Evolutionary conservation across 179 eudicot species (phyloP), one percentile per base, ranked within the genome.

Genomic region (Beta corolliflora): DNA sequence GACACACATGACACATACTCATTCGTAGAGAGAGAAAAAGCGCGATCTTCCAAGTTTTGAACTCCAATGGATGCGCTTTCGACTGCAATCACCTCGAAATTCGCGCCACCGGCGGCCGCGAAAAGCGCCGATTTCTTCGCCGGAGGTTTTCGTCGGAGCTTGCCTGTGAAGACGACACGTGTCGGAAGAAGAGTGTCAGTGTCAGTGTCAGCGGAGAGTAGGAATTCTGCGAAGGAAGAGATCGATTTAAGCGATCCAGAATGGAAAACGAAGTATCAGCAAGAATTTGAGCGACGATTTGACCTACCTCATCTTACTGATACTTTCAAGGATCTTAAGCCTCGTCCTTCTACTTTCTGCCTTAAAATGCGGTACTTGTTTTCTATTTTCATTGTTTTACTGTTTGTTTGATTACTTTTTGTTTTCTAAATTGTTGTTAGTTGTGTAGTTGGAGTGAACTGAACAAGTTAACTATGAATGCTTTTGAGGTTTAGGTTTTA

Each of bases 331-430:
- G 89, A 94, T 73, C 91, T 92, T 25, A 81, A 79, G 41, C 92
- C 97, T 9, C 89, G 85, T 75, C 99, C 97, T 23, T 94, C 99
- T 50, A 94, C 97, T 52, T 93, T 97, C 71, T 97, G 98, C 79
- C 98, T 97, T 75, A 89, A 78, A 69, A 94, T 93, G 97, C 86
- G 99, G 97, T 92, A 84, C 46, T 66, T 73, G 19, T 18, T 12
- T 12, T n/a, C 48, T 5, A n/a, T 61, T 16, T 63, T 84, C 31
- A 10, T 53, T 16, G 10, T 5, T 36, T 36, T 36, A 36, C 1
- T 36, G 3, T 36, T 16, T 69, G 53, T 9, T 21, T 75, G 11
- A n/a, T 55, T 36, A 0, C 16, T 5, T 75, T 69, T 18, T n/a
- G 44, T 16, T 53, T 18, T 29, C 29, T 13, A 3, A 9, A 3